phyloP scores from a whole-genome alignment of 345 rosid species.

The Jatropha curcas region DNA sequence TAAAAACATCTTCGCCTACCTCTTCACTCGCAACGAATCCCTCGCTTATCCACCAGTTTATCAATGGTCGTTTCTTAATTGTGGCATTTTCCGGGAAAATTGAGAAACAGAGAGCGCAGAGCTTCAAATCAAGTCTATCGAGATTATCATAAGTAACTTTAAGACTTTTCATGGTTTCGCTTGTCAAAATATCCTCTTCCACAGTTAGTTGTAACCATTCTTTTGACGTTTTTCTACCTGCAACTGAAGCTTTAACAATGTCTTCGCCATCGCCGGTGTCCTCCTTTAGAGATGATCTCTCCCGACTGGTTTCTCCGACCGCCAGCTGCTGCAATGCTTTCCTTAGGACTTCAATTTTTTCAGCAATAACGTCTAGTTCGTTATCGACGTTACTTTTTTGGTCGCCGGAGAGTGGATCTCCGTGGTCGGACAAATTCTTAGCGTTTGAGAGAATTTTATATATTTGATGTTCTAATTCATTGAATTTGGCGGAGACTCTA shows the following conservation, averaged over 20 bases:
- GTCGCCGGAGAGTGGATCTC: too few relatives aligned
- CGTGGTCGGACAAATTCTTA: neutral
- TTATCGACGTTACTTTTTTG: too few relatives aligned
- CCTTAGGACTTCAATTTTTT: neutral
- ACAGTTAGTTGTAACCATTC: neutral
- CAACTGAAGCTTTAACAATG: too few relatives aligned
- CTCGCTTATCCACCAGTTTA: slow-evolving; percentile 13
- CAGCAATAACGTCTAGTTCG: neutral
- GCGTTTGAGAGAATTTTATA: neutral
- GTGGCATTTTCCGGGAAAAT: neutral
- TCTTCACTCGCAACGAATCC: slow-evolving; percentile 16
- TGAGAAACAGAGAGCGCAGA: slow-evolving; percentile 1
- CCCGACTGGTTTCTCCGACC: neutral
- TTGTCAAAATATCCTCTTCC: neutral
- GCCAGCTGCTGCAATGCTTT: neutral
- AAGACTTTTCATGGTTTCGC: neutral
- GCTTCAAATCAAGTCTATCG: neutral
- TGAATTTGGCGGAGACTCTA: neutral
- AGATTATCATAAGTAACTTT: slow-evolving; percentile 1
- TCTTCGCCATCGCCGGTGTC: too few relatives aligned
- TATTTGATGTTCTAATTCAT: neutral
- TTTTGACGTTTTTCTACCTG: neutral
- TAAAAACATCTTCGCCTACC: slow-evolving; percentile 5
- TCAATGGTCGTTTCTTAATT: slow-evolving; percentile 2
- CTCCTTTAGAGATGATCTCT: neutral